Base-by-base conservation (phyloP, 768 basidiomycete genomes). In the Tylopilus intermedius region DNA sequence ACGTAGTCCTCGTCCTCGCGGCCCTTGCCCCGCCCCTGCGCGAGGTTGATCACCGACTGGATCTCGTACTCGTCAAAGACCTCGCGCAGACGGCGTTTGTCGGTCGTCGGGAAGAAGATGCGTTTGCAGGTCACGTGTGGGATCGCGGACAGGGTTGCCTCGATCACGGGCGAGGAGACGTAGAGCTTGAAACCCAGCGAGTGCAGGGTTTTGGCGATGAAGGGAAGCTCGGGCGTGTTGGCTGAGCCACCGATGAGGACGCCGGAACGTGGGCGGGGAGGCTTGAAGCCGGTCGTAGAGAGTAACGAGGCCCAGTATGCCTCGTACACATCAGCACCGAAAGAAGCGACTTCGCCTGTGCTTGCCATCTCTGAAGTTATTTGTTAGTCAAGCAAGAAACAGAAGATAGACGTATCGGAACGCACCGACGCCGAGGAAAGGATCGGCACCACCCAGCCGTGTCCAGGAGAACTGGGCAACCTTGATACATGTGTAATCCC, bases 391-490 rank as follows among this genome's bases (percentile, higher is more conserved):
- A 41, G 9, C 7, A 30, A 21, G 48, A 50, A 3, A 56, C 33
- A 32, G 11, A 10, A 13, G n/a, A 21, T 14, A 2, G 22, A 41
- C 13, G 6, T 7, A 33, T 27, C 33, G 13, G 6, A n/a, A 79
- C 88, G 68, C 58, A 91, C 90, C 90, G 49, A 95, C 92, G 54
- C 94, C 93, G 56, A 97, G 77, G 83, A 94, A 94, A 9, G 94
- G 95, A 76, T 97, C 95, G 18, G 95, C 95, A 53, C 95, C 95
- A 22, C 83, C 92, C 37, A 99, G 68, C 39, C 95, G 87, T 45
- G 94, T 97, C 96, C 95, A 99, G 10, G 90, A 93, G 76, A 99
- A 98, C 65, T 97, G 95, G 10, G 96, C 86, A 43, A 96, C 94
- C 75, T 99, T 98, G 79, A 99, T 90, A 8, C 93, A 86, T 14